These are phyloP conservation scores for Lactifluus subvellereus DNA, from an alignment of 768 basidiomycete species.

Conservation along the genomic window DNA sequence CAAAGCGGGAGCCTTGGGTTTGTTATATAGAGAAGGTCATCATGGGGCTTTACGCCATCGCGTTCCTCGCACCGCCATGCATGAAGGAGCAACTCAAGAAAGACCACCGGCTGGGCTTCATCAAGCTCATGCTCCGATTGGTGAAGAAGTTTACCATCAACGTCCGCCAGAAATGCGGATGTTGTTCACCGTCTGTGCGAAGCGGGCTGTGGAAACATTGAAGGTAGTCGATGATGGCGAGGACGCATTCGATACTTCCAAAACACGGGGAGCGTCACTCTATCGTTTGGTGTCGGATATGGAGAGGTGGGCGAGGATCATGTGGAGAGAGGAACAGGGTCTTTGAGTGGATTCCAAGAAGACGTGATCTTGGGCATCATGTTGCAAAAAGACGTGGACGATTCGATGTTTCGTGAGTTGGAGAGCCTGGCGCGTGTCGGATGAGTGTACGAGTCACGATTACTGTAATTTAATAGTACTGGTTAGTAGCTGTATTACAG, in stretches of 20 bases:
- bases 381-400: conserved; percentile 68
- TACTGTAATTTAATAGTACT: conserved; percentile 14
- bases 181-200: conserved; percentile 49
- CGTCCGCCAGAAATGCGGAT: conserved; percentile 46
- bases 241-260: conserved; percentile 70
- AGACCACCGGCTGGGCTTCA: conserved; percentile 61
- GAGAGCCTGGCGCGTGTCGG: conserved; percentile 73
- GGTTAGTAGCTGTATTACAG: not conserved
- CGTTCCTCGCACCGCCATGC: conserved; percentile 73
- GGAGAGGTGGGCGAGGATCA: conserved; percentile 63
- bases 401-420: conserved; percentile 68
- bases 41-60: conserved; percentile 80
- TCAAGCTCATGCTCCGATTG: conserved; percentile 64
- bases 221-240: conserved; percentile 72
- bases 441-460: conserved; percentile 27
- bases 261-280: conserved; percentile 46
- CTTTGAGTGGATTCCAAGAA: conserved; percentile 68
- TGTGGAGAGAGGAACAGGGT: conserved; percentile 66
- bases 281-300: conserved; percentile 84
- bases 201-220: conserved; percentile 69
- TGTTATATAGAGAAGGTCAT: conserved; percentile 73
- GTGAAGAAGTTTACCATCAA: conserved; percentile 56
- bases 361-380: conserved; percentile 62
- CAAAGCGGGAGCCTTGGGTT: conserved; percentile 62
- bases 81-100: conserved; percentile 66